Evolutionary conservation across 2,329 filamentous ascomycete species (phyloP).

Genomic region (Dothideomycetidae sp.): DNA sequence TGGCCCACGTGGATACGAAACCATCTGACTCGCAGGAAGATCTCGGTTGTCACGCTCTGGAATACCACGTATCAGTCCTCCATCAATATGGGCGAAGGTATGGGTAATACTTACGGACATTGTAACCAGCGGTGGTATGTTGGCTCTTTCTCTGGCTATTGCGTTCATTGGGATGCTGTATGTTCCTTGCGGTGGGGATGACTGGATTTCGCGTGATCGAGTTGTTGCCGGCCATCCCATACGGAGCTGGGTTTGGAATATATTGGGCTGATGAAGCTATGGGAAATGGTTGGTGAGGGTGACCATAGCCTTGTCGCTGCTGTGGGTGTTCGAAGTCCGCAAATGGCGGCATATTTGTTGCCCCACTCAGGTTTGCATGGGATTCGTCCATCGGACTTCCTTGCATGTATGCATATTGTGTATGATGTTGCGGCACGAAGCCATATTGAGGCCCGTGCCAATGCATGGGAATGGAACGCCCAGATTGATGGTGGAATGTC

Average conservation of each 20-base stretch:
- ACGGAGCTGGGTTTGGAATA: neutral
- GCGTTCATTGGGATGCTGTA: neutral
- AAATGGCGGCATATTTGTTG: conserved; percentile 1
- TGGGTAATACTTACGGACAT: neutral
- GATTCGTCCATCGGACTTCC: neutral
- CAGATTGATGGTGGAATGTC: neutral
- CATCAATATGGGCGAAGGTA: too few species aligned
- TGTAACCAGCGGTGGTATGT: neutral
- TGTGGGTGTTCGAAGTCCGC: neutral
- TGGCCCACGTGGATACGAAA: conserved; percentile 41
- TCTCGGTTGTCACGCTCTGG: conserved; percentile 8
- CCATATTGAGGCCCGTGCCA: neutral
- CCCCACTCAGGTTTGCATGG: neutral
- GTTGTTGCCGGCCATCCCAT: neutral
- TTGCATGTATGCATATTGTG: neutral
- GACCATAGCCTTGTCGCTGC: neutral
- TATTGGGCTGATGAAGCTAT: too few species aligned
- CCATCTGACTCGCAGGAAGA: conserved; percentile 17
- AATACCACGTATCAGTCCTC: too few species aligned
- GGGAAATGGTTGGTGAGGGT: neutral
- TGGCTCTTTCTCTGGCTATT: neutral
- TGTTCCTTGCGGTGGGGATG: neutral
- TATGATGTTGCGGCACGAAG: neutral
- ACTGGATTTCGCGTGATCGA: neutral
- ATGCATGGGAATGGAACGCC: neutral